Percentiles rank a stretch among this genome's conserved stretches.
These are phyloP conservation scores for Spergularia bocconei DNA, from an alignment of 148 eudicot species.

Conservation along the genomic window DNA sequence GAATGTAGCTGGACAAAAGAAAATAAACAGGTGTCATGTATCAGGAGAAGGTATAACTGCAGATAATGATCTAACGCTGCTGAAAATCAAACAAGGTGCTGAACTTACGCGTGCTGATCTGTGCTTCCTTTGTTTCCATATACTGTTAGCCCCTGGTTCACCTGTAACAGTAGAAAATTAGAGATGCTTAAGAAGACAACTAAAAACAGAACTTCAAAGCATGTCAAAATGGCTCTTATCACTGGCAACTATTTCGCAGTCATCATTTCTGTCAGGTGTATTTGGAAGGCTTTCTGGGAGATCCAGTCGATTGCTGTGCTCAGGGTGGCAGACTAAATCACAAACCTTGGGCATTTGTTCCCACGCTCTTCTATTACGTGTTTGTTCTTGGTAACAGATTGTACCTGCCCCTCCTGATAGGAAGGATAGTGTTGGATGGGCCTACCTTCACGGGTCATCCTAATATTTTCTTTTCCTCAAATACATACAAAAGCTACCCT, in stretches of 20 bases:
- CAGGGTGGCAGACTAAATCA: too few relatives aligned
- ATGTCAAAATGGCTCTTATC: not conserved
- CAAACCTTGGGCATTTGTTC: too few relatives aligned
- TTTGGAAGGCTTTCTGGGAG: too few relatives aligned
- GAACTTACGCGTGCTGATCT: constrained; percentile 96
- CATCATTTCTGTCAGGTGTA: too few relatives aligned
- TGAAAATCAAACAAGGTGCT: not conserved
- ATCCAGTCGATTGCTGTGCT: too few relatives aligned
- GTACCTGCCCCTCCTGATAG: too few relatives aligned
- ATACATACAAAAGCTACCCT: constrained; percentile 4
- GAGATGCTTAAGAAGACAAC: constrained; percentile 3
- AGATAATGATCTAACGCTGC: not conserved
- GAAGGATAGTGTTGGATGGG: too few relatives aligned
- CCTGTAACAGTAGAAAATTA: constrained; percentile 42
- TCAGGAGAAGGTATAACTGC: not conserved
- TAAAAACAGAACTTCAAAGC: not conserved
- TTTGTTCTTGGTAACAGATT: too few relatives aligned
- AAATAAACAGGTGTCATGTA: not conserved
- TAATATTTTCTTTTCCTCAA: not conserved
- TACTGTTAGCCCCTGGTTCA: constrained; percentile 89
- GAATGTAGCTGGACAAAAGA: constrained; percentile 67
- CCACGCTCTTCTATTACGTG: too few relatives aligned
- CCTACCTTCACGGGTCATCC: too few relatives aligned
- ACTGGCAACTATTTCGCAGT: too few relatives aligned
- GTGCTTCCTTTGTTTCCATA: constrained; percentile 99